Evolutionary conservation across 331 rosid genomes (phyloP), one percentile per base, ranked within the genome.

Genomic region (Acacia pycnantha): DNA sequence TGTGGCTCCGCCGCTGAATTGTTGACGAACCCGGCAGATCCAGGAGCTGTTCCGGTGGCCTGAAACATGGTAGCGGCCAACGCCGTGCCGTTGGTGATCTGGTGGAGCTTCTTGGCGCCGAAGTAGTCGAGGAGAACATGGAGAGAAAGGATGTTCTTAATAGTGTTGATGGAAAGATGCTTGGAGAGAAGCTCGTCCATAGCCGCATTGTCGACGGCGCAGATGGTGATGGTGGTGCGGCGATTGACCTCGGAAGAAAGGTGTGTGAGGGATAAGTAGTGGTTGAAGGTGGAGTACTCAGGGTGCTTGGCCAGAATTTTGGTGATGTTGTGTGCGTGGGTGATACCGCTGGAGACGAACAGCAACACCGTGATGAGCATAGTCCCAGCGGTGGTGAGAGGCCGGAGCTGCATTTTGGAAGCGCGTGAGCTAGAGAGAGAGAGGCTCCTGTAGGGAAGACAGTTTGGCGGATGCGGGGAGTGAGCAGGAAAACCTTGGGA

Each of bases 61-160:
- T 95, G 98, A 73, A 81, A 95, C 92, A 95, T 77, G n/a, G 98
- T 95, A 74, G 98, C 94, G n/a, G 91, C 92, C 4, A 93, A 82
- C 24, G 98, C 94, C 8, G 98, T 93, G 74, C 98, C 97, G 86
- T 95, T 89, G 33, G 96, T 90, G 94, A 95, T 93, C 87, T 95
- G 98, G 90, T 93, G 98, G 86, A 95, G 98, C 86, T 95, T 95
- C 79, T 90, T 95, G 81, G 98, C 94, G 22, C 90, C 94, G 78
- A 91, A 95, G 88, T 90, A 95, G 91, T 95, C 98, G 66, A 93
- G 91, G 51, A 95, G 90, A 41, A 95, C 84, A 82, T 95, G 99
- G 78, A 95, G 93, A 44, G 99, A 92, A 88, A 95, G 91, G 29
- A 94, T 85, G 91, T 95, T 93, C 67, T 95, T 95, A 15, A 93